phyloP scores from a whole-genome alignment of 768 basidiomycete species.

The Amanita pseudoporphyria region DNA sequence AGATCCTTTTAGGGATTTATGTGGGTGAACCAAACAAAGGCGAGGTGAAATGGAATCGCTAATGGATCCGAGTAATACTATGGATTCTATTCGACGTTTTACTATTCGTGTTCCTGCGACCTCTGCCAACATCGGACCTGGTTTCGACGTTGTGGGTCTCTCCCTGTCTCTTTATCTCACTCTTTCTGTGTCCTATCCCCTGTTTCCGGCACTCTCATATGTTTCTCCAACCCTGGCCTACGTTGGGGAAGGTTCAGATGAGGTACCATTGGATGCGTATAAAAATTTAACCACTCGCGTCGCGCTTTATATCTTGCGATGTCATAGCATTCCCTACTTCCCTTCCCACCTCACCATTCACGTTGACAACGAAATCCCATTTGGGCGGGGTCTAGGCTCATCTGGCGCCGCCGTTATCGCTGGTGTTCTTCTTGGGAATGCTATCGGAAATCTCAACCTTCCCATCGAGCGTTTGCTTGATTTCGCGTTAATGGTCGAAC shows the following conservation, averaged over 20 bases:
- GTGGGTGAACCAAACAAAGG: neutral
- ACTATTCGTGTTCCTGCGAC: slow-evolving; percentile 90
- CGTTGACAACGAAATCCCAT: slow-evolving; percentile 89
- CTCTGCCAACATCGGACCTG: slow-evolving; percentile 97
- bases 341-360: slow-evolving; percentile 70
- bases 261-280: slow-evolving; percentile 91
- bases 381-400: slow-evolving; percentile 94
- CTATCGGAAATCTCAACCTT: slow-evolving; percentile 68
- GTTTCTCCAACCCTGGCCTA: slow-evolving; percentile 60
- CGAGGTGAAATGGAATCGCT: neutral
- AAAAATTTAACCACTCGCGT: slow-evolving; percentile 97
- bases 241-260: slow-evolving; percentile 79
- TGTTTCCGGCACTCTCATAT: slow-evolving; percentile 22
- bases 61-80: too few relatives aligned
- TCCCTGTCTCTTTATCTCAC: slow-evolving; percentile 83
- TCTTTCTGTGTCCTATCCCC: slow-evolving; percentile 44
- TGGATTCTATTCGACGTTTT: slow-evolving; percentile 28
- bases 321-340: slow-evolving; percentile 64
- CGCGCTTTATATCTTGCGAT: slow-evolving; percentile 95
- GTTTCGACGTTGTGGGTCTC: slow-evolving; percentile 98
- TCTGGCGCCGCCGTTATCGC: slow-evolving; percentile 99
- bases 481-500: slow-evolving; percentile 97
- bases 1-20: neutral
- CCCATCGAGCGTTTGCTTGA: slow-evolving; percentile 72
- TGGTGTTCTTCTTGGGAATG: slow-evolving; percentile 83